Percentiles rank a stretch among this genome's conserved stretches.
Conservation (phyloP, 768 basidiomycete genomes). For the Tulasnella sp. region DNA sequence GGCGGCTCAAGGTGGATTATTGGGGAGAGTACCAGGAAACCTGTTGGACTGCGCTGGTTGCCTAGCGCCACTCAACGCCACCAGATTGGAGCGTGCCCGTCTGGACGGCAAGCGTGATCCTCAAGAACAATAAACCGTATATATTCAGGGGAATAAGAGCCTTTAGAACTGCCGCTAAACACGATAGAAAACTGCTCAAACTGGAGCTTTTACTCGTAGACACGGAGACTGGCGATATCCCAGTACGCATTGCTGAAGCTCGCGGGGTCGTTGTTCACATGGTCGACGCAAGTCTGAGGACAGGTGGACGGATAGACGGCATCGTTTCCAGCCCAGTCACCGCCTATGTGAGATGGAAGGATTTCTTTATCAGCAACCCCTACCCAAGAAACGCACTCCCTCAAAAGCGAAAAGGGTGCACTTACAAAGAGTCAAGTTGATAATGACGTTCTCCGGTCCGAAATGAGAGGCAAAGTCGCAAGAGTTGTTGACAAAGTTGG, state of each 20-base stretch:
- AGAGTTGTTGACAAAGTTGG: slow-evolving; percentile 27
- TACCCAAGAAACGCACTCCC: slow-evolving; percentile 2
- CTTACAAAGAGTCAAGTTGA: slow-evolving; percentile 26
- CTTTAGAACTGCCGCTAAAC: too few relatives aligned
- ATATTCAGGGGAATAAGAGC: too few relatives aligned
- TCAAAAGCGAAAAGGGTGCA: too few relatives aligned
- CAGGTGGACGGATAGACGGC: not conserved
- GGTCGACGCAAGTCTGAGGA: slow-evolving; percentile 24
- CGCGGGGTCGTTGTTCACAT: slow-evolving; percentile 51
- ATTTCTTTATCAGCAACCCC: slow-evolving; percentile 31
- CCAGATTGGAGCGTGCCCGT: too few relatives aligned
- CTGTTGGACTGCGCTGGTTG: too few relatives aligned
- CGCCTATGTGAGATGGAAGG: slow-evolving; percentile 24
- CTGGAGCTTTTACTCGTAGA: slow-evolving; percentile 41
- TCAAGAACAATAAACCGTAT: too few relatives aligned
- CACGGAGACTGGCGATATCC: slow-evolving; percentile 53
- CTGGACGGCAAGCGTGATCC: too few relatives aligned
- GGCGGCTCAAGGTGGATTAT: too few relatives aligned
- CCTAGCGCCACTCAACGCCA: too few relatives aligned
- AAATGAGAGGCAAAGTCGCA: slow-evolving; percentile 31
- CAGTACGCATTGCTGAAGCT: slow-evolving; percentile 60
- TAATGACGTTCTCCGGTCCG: slow-evolving; percentile 23
- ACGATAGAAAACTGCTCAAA: too few relatives aligned
- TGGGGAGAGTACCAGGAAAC: too few relatives aligned
- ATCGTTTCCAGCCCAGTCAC: slow-evolving; percentile 14